A percentile compares a stretch with the other conserved stretches of the same genome.
Conservation (phyloP, 2,329 filamentous ascomycete genomes). For the Seiridium cupressi region DNA sequence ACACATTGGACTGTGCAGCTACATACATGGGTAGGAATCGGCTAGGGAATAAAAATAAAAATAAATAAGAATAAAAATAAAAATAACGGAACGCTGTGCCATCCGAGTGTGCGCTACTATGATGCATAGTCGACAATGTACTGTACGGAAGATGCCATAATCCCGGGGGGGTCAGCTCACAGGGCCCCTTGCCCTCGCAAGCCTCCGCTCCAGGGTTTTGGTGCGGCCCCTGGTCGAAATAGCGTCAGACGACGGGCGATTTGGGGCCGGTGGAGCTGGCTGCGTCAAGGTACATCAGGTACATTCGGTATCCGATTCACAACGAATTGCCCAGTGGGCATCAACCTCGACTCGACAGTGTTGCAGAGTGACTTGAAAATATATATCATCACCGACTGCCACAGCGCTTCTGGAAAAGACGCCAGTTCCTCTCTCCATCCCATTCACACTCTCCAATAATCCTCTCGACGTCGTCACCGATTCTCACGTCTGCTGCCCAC, state of each 20-base stretch:
- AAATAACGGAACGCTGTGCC: no score
- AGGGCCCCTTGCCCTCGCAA: neutral
- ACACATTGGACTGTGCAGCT: no score
- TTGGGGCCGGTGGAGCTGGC: neutral
- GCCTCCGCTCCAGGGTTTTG: neutral
- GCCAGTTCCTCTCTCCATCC: neutral
- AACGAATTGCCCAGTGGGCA: neutral
- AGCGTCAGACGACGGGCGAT: neutral
- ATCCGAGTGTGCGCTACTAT: no score
- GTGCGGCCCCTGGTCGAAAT: neutral
- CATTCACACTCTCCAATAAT: neutral
- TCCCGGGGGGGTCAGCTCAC: no score
- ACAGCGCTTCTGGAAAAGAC: neutral
- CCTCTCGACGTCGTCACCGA: neutral
- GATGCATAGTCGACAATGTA: no score
- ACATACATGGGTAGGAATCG: no score
- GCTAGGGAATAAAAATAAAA: no score
- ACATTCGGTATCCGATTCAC: no score
- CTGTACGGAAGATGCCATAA: no score
- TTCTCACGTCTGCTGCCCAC: neutral
- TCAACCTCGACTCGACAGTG: neutral
- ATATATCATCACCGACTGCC: no score
- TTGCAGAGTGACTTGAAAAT: no score
- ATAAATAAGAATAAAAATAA: no score
- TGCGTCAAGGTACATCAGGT: neutral